Conservation (phyloP, 345 rosid genomes). For the Citrus cavaleriei region DNA sequence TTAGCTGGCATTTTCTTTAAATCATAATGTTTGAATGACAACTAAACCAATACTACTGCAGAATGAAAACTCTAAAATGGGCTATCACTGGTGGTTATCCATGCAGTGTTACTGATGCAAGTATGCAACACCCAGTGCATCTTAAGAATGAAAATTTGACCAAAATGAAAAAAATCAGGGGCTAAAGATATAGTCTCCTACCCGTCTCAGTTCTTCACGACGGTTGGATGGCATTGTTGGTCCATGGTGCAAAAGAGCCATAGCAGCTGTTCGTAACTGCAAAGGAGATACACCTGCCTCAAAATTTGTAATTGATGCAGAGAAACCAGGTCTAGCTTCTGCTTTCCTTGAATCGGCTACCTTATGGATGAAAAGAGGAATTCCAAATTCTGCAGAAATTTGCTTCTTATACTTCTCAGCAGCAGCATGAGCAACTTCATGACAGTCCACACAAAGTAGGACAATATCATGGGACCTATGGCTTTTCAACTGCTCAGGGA, state of each 20-base stretch:
- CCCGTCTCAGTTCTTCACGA: conserved; percentile 70
- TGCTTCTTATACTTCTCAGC: conserved; percentile 86
- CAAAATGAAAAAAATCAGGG: neutral
- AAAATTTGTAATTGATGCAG: conserved; percentile 33
- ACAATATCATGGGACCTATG: conserved; percentile 99
- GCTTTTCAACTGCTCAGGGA: conserved; percentile 96
- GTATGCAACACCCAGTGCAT: neutral
- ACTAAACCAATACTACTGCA: neutral
- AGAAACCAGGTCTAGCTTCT: conserved; percentile 28
- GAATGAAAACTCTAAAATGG: neutral
- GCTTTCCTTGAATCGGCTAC: conserved; percentile 58
- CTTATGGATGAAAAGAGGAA: conserved; percentile 83
- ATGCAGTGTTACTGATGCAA: neutral
- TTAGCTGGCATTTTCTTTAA: neutral
- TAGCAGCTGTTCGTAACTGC: conserved; percentile 85
- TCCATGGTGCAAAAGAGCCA: conserved; percentile 95
- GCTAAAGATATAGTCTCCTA: conserved; percentile 16
- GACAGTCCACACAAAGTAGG: conserved; percentile 95
- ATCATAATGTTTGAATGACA: neutral
- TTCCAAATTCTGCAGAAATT: conserved; percentile 69
- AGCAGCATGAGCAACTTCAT: conserved; percentile 92
- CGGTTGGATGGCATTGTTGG: conserved; percentile 77
- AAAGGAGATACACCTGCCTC: conserved; percentile 86
- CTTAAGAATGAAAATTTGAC: neutral
- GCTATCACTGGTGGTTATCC: neutral